These are phyloP conservation scores for Eimeria praecox DNA, from an alignment of 169 alveolate species.

Conservation along the genomic window DNA sequence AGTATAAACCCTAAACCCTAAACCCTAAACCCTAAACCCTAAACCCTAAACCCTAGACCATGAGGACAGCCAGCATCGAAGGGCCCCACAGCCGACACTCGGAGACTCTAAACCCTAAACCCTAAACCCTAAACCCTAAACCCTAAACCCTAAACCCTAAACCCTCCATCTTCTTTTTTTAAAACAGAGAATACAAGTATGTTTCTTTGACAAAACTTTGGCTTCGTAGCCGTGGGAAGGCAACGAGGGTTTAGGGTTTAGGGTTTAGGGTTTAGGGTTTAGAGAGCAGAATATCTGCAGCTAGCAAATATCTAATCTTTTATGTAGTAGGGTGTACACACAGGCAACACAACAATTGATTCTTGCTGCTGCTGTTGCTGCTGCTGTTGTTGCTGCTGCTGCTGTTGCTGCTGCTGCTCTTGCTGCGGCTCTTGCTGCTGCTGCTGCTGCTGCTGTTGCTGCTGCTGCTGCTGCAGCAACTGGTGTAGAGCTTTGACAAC, in stretches of 20 bases:
- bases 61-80: neutral
- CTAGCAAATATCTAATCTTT: neutral
- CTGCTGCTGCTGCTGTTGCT: slow-evolving; percentile 3
- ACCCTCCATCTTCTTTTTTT: neutral
- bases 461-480: neutral
- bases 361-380: neutral
- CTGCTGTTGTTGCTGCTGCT: neutral
- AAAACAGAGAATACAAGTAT: too few relatives aligned
- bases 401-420: neutral
- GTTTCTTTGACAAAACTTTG: neutral
- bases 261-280: slow-evolving; percentile 32
- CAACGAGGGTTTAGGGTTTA: slow-evolving; percentile 6
- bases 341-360: neutral
- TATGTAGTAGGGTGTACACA: neutral
- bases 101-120: neutral
- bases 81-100: neutral
- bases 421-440: neutral
- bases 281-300: neutral
- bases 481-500: neutral
- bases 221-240: neutral
- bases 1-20: slow-evolving; percentile 11
- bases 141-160: neutral
- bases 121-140: neutral
- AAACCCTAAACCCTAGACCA: slow-evolving; percentile 25
- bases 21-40: neutral